Evolutionary conservation across 2,329 filamentous ascomycete species (phyloP), one percentile per base, ranked within the genome.

Genomic region (Trematosphaeria pertusa): DNA sequence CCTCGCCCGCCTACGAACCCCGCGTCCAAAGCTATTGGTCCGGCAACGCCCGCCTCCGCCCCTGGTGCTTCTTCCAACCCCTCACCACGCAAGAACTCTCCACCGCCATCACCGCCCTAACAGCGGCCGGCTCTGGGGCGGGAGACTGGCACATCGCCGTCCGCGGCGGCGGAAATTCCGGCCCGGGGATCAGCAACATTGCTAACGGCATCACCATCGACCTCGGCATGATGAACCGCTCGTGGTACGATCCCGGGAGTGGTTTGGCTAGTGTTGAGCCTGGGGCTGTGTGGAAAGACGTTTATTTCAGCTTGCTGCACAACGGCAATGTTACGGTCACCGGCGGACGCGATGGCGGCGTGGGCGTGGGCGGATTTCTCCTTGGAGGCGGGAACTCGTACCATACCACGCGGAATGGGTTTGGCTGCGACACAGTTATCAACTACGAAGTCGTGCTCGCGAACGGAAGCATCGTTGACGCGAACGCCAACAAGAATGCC

Each of bases 371-470:
- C 4, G 57, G 57, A 11, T 57, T 56, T 22, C 19, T 56, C 6
- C 37, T 58, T 9, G 57, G 57, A 5, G 54, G 55, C 9, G 57
- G 57, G 2, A 58, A 43, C 5, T 53, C 54, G 2, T 58, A 44
- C 34, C 43, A 51, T 32, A 46, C 38, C 12, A 41, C 35, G 12
- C 30, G 34, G 9, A 43, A 54, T 26, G 56, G 56, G 5, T 53
- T 26, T 43, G 58, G 15, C 36, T 59, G 40, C 50, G 61, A 49
- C 54, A 61, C 24, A 36, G 55, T 52, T 14, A 24, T 26, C n/a
- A 68, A 66, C 21, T 56, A 14, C 20, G 59, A 69, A 44, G 52
- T 72, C 5, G 69, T 73, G 3, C 64, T 74, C 19, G 66, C 69
- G 21, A 57, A 62, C 33, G 71, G 70, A 5, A 56, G 58, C 2